phyloP scores from a whole-genome alignment of 768 basidiomycete genomes.

The Psilocybe azurescens region DNA sequence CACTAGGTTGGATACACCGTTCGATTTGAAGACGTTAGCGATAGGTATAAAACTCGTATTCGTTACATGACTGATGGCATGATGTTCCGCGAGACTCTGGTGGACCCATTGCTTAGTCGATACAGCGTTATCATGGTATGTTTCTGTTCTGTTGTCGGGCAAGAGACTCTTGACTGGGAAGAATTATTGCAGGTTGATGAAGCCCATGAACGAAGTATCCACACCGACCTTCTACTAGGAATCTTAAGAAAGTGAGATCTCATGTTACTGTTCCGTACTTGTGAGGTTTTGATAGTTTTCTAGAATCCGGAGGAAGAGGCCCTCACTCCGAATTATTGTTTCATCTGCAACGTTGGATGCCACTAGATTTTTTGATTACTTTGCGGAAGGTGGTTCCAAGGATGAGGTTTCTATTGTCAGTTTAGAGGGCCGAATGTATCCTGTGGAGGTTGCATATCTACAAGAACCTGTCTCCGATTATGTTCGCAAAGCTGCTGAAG shows the following conservation, averaged over 20 bases:
- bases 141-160: neutral
- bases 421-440: slow-evolving; percentile 93
- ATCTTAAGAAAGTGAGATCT: slow-evolving; percentile 84
- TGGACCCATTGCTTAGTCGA: slow-evolving; percentile 89
- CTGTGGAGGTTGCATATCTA: slow-evolving; percentile 92
- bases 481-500: slow-evolving; percentile 79
- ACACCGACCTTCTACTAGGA: slow-evolving; percentile 92
- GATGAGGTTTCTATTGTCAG: slow-evolving; percentile 85
- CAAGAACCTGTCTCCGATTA: slow-evolving; percentile 82
- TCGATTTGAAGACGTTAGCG: slow-evolving; percentile 92
- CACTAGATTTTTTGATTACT: slow-evolving; percentile 86
- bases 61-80: slow-evolving; percentile 98
- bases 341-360: slow-evolving; percentile 98
- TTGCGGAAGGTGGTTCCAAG: slow-evolving; percentile 64
- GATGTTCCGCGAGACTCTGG: slow-evolving; percentile 92
- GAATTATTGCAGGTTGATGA: slow-evolving; percentile 79
- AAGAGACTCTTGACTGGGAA: neutral
- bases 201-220: slow-evolving; percentile 95
- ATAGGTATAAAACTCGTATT: slow-evolving; percentile 84
- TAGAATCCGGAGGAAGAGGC: slow-evolving; percentile 91
- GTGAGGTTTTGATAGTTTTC: neutral
- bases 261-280: neutral
- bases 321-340: slow-evolving; percentile 87
- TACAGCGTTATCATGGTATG: slow-evolving; percentile 95
- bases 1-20: slow-evolving; percentile 95